Evolutionary conservation across 805 yeast genomes (phyloP), one percentile per base, ranked within the genome.

Genomic region (Wickerhamomyces tratensis): DNA sequence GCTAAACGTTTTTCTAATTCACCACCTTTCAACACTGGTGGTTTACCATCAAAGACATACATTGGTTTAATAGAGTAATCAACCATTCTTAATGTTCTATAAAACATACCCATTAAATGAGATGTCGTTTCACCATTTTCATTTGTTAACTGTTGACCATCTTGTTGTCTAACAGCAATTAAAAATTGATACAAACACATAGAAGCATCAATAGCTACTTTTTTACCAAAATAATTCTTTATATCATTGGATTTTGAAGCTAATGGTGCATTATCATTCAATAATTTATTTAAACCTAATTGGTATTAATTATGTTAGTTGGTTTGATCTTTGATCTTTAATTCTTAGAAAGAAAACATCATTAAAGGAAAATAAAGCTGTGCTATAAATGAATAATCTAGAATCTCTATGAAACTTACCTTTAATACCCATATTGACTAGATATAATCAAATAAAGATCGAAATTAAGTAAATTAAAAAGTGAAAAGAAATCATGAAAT

Each of bases 41-140:
- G 98, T 54, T 86, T 88, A 25, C 99, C 99, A 61, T 93, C 99
- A 64, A 93, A 93, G 7, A 93, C 98, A 58, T 87, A 93, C 37
- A 89, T 82, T 2, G 99, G 99, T 59, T 93, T 93, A 54, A 93
- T 77, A n/a, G 97, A 96, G 55, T 85, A 77, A 49, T 83, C 95
- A 5, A 89, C 84, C 74, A 93, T 76, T 41, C 96, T 67, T 41
- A 93, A 72, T 1, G 99, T 93, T 46, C 98, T 71, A 62, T 93
- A 91, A 61, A 93, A 93, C 74, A 93, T 85, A 3, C 99, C 99
- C 83, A 89, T 88, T 44, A 93, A 62, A 61, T 93, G 99, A 0
- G 96, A 85, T 0, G 86, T 84, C 2, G 97, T 91, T 48, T 87
- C 95, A 37, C 99, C 99, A 15, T 76, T 76, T 35, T 86, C 96